These are phyloP conservation scores for Pecoramyces ruminantium DNA, from an alignment of 192 early-diverging fungal genomes.

Conservation along the genomic window DNA sequence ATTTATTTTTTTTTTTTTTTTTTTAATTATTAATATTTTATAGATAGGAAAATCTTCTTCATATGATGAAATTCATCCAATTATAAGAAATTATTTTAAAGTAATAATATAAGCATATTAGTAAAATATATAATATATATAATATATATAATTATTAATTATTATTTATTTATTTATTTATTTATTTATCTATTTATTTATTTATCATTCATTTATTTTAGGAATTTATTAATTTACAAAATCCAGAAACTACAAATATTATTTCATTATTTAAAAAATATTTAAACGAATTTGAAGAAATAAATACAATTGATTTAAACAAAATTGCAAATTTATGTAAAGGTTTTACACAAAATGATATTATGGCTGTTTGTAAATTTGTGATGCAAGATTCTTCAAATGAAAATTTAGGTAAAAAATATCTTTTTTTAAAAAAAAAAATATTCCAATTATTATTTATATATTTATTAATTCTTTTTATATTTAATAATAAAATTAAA, in stretches of 20 bases:
- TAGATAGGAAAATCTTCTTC: background rate
- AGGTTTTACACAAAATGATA: background rate
- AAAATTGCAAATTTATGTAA: background rate
- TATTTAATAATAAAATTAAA: too few relatives aligned
- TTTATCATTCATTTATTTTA: too few relatives aligned
- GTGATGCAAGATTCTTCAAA: background rate
- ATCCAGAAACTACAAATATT: background rate
- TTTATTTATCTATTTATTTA: too few relatives aligned
- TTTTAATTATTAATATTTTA: too few relatives aligned
- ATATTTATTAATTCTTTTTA: too few relatives aligned
- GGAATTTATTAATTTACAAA: background rate
- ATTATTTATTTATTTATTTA: too few relatives aligned
- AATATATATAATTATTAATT: too few relatives aligned
- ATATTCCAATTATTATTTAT: too few relatives aligned
- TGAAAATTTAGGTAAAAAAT: background rate
- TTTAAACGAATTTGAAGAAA: background rate
- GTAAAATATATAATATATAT: too few relatives aligned
- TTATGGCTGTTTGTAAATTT: background rate
- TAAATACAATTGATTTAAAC: background rate
- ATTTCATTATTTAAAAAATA: background rate
- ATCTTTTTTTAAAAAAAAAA: too few relatives aligned
- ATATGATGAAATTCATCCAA: background rate
- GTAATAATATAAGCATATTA: too few relatives aligned
- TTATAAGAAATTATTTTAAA: background rate
- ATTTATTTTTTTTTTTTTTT: too few relatives aligned